Conservation (phyloP, 2,329 filamentous ascomycete species). For the Penicillium sp. region DNA sequence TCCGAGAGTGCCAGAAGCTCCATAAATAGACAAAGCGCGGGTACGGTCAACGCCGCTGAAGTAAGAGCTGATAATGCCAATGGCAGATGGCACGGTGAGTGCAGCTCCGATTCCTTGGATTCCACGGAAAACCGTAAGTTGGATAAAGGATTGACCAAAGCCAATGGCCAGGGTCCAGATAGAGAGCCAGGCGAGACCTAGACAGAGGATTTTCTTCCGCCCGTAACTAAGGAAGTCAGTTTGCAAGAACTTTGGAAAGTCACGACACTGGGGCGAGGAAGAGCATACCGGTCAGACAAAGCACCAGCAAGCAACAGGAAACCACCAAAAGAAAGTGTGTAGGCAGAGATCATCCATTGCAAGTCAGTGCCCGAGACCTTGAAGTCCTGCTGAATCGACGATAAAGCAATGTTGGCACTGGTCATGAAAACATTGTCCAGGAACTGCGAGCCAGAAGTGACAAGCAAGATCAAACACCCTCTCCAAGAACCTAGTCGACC, state of each 20-base stretch:
- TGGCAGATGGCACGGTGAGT: conserved; percentile 50
- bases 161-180: conserved; percentile 40
- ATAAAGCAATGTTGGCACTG: conserved; percentile 43
- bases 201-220: conserved; percentile 41
- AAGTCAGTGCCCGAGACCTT: conserved; percentile 36
- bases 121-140: conserved; percentile 42
- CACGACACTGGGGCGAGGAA: background rate
- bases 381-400: conserved; percentile 44
- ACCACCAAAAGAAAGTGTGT: conserved; percentile 44
- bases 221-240: conserved; percentile 32
- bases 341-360: conserved; percentile 47
- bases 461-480: conserved; percentile 40
- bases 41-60: conserved; percentile 42
- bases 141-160: conserved; percentile 46
- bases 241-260: background rate
- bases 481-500: conserved; percentile 41
- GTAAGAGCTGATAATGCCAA: conserved; percentile 49
- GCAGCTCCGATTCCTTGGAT: conserved; percentile 50
- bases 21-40: conserved; percentile 42
- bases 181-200: conserved; percentile 39
- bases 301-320: conserved; percentile 37
- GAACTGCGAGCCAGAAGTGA: conserved; percentile 46
- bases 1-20: conserved; percentile 41
- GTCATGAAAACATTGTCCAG: conserved; percentile 50
- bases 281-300: conserved; percentile 32